These are phyloP conservation scores for Alternaria conjuncta DNA, from an alignment of 2,329 filamentous ascomycete genomes.

Conservation along the genomic window DNA sequence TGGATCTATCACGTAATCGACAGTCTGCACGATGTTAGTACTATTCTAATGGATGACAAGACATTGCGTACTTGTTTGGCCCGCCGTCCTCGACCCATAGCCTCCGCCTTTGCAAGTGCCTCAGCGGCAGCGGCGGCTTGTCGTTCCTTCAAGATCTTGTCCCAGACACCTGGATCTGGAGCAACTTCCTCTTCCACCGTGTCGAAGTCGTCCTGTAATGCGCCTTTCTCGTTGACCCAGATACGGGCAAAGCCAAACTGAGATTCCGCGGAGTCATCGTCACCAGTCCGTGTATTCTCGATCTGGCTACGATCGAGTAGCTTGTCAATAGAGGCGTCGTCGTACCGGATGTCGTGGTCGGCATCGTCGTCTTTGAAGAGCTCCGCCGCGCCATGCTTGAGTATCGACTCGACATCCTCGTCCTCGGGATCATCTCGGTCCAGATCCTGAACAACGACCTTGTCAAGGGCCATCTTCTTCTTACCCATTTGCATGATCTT, in stretches of 20 bases:
- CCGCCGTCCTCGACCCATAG: conserved; percentile 85
- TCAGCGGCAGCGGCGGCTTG: conserved; percentile 79
- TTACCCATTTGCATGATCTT: conserved; percentile 95
- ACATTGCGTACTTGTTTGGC: conserved; percentile 63
- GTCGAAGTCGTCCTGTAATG: conserved; percentile 68
- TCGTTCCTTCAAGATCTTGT: conserved; percentile 83
- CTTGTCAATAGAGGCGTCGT: conserved; percentile 81
- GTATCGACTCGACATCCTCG: conserved; percentile 83
- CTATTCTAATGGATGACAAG: neutral
- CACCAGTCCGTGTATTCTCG: conserved; percentile 71
- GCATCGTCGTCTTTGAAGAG: conserved; percentile 79
- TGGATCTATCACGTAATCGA: conserved; percentile 57
- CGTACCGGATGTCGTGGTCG: conserved; percentile 79
- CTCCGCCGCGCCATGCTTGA: conserved; percentile 85
- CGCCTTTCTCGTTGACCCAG: conserved; percentile 82
- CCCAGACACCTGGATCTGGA: conserved; percentile 79
- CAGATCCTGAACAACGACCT: conserved; percentile 92
- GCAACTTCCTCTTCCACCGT: conserved; percentile 60
- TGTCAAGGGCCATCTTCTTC: conserved; percentile 94
- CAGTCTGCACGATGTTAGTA: conserved; percentile 32
- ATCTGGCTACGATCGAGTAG: conserved; percentile 86
- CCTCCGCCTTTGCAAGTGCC: conserved; percentile 69
- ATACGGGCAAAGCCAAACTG: conserved; percentile 90
- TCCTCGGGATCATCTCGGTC: conserved; percentile 80
- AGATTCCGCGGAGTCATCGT: conserved; percentile 72